These are phyloP conservation scores for Tilletia indica DNA, from an alignment of 1,284 basidiomycete species.

Conservation along the genomic window DNA sequence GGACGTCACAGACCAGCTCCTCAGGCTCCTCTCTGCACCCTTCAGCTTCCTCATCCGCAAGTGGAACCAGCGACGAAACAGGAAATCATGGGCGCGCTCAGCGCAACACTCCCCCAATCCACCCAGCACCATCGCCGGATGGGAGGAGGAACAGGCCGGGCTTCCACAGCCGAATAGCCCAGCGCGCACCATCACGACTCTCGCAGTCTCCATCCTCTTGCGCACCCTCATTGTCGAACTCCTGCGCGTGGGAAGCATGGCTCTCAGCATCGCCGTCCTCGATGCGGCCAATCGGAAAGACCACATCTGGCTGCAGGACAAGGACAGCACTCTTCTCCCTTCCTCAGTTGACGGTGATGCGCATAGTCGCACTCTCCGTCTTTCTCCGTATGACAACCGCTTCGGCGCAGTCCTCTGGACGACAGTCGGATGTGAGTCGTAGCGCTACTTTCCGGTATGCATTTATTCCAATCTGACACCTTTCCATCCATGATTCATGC, in stretches of 20 bases:
- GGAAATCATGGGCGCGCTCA: neutral
- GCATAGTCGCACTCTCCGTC: neutral
- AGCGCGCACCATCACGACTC: neutral
- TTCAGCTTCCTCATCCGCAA: neutral
- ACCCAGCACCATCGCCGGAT: neutral
- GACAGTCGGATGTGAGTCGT: conserved; percentile 12
- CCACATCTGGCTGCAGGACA: neutral
- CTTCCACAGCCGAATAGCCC: neutral
- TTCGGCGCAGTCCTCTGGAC: conserved; percentile 16
- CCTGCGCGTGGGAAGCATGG: conserved; percentile 12
- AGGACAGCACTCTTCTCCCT: neutral
- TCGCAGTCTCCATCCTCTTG: conserved; percentile 2
- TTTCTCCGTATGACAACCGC: conserved; percentile 6
- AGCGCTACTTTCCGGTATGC: neutral
- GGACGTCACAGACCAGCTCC: neutral
- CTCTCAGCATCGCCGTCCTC: neutral
- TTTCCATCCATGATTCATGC: neutral
- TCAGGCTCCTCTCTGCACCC: neutral
- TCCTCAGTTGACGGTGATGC: neutral
- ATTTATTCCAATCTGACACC: neutral
- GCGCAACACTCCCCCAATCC: neutral
- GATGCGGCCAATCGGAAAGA: conserved; percentile 2
- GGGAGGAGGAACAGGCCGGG: neutral
- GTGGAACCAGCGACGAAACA: neutral
- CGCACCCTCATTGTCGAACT: conserved; percentile 3